A percentile compares a stretch with the other conserved stretches of the same genome.
Evolutionary conservation across 225 moss, liverwort and hornwort species (phyloP).

Genomic region (Lunularia cruciata): DNA sequence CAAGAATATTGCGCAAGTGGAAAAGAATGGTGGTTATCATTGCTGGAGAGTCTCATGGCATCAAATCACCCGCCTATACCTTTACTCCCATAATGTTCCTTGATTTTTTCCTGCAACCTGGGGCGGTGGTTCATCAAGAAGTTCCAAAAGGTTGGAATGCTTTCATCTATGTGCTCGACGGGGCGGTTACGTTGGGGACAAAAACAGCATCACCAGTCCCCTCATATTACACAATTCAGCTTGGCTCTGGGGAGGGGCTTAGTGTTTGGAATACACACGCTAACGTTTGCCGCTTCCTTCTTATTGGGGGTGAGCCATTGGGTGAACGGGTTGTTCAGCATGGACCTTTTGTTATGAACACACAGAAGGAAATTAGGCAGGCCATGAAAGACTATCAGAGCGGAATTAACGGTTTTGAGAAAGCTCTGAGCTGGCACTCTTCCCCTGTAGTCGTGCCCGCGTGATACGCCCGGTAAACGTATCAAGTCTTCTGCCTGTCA

Average conservation of each 20-base stretch:
- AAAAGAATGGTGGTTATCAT: constrained; percentile 68
- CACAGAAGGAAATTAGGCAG: constrained; percentile 53
- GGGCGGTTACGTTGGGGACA: constrained; percentile 53
- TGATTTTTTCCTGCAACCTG: constrained; percentile 72
- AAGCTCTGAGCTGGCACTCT: constrained; percentile 54
- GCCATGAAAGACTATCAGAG: constrained; percentile 54
- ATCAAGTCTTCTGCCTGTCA: no score
- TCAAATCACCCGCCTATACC: constrained; percentile 74
- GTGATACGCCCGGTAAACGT: no score
- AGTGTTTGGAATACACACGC: constrained; percentile 62
- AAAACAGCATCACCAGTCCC: constrained; percentile 38
- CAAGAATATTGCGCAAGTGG: constrained; percentile 51
- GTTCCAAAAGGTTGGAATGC: constrained; percentile 79
- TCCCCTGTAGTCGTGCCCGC: constrained; percentile 2
- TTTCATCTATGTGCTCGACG: constrained; percentile 59
- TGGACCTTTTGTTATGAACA: constrained; percentile 93
- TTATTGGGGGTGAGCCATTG: constrained; percentile 74
- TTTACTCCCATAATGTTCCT: constrained; percentile 80
- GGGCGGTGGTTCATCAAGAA: constrained; percentile 62
- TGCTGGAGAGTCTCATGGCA: constrained; percentile 73
- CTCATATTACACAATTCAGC: constrained; percentile 55
- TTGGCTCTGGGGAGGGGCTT: constrained; percentile 61
- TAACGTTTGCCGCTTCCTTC: constrained; percentile 48
- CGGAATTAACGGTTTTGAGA: constrained; percentile 65
- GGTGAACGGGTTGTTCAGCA: constrained; percentile 73